phyloP scores from a whole-genome alignment of 257 asterid species.

The Hygrophila difformis region DNA sequence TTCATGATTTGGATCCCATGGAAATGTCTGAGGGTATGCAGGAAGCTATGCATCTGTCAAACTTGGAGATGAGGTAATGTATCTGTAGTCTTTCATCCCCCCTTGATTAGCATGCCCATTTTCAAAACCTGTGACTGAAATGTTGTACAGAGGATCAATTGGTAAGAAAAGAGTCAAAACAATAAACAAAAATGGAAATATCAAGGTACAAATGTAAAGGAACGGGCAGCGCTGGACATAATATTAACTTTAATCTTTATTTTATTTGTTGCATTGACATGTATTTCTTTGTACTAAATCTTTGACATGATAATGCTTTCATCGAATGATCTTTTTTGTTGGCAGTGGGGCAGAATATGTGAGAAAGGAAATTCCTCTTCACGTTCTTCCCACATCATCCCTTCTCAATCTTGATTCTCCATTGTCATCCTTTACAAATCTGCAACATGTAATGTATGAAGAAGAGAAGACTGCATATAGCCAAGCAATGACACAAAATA shows the following conservation, averaged over 20 bases:
- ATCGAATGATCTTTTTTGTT: too few species aligned
- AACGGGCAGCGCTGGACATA: too few species aligned
- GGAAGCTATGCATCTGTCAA: constrained; percentile 96
- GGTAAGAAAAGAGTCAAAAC: too few species aligned
- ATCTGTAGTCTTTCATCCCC: constrained; percentile 41
- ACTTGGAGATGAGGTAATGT: constrained; percentile 93
- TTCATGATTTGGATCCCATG: constrained; percentile 73
- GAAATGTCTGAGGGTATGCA: constrained; percentile 98
- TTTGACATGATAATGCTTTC: too few species aligned
- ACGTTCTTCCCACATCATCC: constrained; percentile 59
- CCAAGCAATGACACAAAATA: constrained; percentile 62
- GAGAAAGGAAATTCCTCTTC: constrained; percentile 89
- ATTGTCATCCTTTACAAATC: constrained; percentile 59
- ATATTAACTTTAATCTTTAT: too few species aligned
- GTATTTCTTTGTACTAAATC: too few species aligned
- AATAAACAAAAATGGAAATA: too few species aligned
- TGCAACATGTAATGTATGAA: constrained; percentile 76
- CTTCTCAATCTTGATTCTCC: constrained; percentile 69
- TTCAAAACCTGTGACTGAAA: background rate
- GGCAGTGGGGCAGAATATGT: constrained; percentile 93
- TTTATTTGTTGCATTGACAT: too few species aligned
- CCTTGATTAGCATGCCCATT: constrained; percentile 16
- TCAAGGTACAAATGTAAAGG: too few species aligned
- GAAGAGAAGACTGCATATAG: constrained; percentile 87
- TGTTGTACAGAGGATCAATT: too few species aligned